phyloP scores from a whole-genome alignment of 2,329 filamentous ascomycete species.

The Thielaviopsis euricoi region DNA sequence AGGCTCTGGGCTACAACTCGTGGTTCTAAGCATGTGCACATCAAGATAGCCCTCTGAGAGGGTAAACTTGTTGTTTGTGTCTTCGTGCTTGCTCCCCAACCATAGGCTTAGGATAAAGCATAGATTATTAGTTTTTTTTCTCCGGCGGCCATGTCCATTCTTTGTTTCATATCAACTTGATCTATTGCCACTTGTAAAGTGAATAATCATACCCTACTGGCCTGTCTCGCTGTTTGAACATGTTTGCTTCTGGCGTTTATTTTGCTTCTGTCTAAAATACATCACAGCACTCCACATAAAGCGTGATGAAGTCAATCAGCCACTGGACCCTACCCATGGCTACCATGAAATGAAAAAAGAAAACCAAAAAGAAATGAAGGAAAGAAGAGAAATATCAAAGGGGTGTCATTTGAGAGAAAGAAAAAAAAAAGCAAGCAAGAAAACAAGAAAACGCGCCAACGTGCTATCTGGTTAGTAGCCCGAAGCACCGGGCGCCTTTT shows the following conservation, averaged over 20 bases:
- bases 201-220: too few species aligned
- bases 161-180: neutral
- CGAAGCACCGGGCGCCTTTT: constrained; percentile 58
- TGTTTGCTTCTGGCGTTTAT: neutral
- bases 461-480: constrained; percentile 33
- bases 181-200: neutral
- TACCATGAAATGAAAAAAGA: neutral
- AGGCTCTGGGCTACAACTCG: constrained; percentile 63
- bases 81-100: neutral
- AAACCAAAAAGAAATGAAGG: neutral
- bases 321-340: neutral
- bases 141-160: neutral
- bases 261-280: constrained; percentile 13
- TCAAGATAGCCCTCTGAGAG: neutral
- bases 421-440: neutral
- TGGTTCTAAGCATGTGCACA: constrained; percentile 38
- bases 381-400: neutral
- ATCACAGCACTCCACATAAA: constrained; percentile 6
- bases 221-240: neutral
- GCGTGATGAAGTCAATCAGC: neutral
- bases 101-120: neutral
- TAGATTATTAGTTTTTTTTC: neutral
- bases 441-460: neutral
- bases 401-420: constrained; percentile 3
- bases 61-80: neutral